These are phyloP conservation scores for Fonsecaea erecta DNA, from an alignment of 2,329 filamentous ascomycete species.

Conservation along the genomic window DNA sequence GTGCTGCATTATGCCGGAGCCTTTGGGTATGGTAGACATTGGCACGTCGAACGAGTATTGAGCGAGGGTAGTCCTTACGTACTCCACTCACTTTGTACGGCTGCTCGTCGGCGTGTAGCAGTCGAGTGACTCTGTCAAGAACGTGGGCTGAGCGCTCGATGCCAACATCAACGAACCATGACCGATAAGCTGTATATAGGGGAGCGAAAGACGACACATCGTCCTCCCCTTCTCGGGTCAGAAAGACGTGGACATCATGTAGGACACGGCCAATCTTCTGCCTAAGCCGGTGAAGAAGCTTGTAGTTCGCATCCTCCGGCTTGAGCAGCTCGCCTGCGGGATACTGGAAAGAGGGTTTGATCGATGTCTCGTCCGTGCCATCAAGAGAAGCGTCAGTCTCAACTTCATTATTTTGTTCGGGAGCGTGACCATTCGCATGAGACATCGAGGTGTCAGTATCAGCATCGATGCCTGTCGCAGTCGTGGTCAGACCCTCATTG, in stretches of 20 bases:
- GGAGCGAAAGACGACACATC: slow-evolving; percentile 95
- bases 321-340: slow-evolving; percentile 82
- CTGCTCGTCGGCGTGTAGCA: slow-evolving; percentile 84
- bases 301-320: slow-evolving; percentile 67
- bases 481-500: slow-evolving; percentile 57
- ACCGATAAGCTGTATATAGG: slow-evolving; percentile 87
- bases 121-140: slow-evolving; percentile 79
- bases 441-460: slow-evolving; percentile 50
- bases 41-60: slow-evolving; percentile 87
- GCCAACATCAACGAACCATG: slow-evolving; percentile 97
- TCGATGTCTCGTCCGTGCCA: slow-evolving; percentile 62
- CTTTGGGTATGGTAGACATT: slow-evolving; percentile 94
- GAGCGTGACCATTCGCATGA: slow-evolving; percentile 46
- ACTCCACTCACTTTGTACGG: slow-evolving; percentile 94
- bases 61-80: slow-evolving; percentile 88
- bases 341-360: slow-evolving; percentile 86
- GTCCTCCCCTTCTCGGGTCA: slow-evolving; percentile 84
- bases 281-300: slow-evolving; percentile 77
- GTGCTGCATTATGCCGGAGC: slow-evolving; percentile 89
- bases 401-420: slow-evolving; percentile 37
- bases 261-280: slow-evolving; percentile 79
- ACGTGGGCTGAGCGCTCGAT: slow-evolving; percentile 95
- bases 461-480: slow-evolving; percentile 45
- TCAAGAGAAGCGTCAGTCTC: slow-evolving; percentile 59
- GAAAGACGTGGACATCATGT: slow-evolving; percentile 81